Evolutionary conservation across 257 asterid species (phyloP), one percentile per base, ranked within the genome.

Genomic region (Knoxia roxburghii): DNA sequence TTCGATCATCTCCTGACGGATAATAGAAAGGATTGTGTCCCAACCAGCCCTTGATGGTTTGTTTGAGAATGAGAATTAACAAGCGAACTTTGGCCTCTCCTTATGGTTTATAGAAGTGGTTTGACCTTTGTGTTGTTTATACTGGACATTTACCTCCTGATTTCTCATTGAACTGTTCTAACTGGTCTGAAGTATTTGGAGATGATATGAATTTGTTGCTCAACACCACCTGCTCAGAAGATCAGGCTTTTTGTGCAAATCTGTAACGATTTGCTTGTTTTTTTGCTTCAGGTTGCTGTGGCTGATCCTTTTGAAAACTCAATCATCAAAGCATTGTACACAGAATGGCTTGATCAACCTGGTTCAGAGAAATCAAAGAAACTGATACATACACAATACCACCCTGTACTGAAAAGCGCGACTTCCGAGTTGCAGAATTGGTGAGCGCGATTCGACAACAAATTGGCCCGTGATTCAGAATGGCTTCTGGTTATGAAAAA

Each of bases 351-450:
- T 9, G 95, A 86, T 63, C 79, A 87, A 50, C 91, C 98, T 40
- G 96, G 96, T 68, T 94, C 98, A 1, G 94, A 88, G 80, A 83
- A 79, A 72, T 91, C 99, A 35, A 90, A 86, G 82, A 78, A 70
- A 72, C 73, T 84, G 79, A 66, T 94, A 69, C 90, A 87, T 76
- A 94, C 99, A 9, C 82, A 78, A 52, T 90, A 94, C 78, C 99
- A 90, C 68, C 95, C 95, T 0, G 51, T 89, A 32, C 83, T 82
- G 57, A 94, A 86, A 78, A 93, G 95, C 78, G 82, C 88, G 61
- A 69, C 97, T 73, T 90, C 99, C 29, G 90, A 93, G 89, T 66
- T 90, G 83, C 92, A 84, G 70, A 84, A 90, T 74, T 93, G 99
- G 99, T 93, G 76, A 85, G 26, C 0, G 15, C 48, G 10, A 1